A percentile compares a stretch with the other conserved stretches of the same genome.
Conservation (phyloP, 2,329 filamentous ascomycete species). For the Trichoderma sp. region DNA sequence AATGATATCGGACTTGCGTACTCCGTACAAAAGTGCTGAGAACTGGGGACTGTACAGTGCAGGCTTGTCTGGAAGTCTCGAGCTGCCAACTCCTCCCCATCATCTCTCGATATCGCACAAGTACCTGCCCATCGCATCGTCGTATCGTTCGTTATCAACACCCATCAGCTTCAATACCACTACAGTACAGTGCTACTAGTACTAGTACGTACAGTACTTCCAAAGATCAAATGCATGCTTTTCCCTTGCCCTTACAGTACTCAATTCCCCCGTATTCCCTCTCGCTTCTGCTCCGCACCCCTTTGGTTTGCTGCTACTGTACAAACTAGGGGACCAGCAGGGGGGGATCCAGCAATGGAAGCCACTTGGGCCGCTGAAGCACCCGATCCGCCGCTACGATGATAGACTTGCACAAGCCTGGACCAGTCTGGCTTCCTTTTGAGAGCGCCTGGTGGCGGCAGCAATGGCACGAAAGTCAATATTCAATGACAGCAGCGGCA, state of each 20-base stretch:
- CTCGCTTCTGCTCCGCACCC: not conserved
- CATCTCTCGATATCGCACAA: not conserved
- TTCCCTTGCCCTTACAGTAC: too few species aligned
- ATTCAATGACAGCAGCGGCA: not conserved
- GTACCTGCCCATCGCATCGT: not conserved
- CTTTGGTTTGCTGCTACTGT: not conserved
- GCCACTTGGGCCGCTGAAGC: constrained; percentile 9
- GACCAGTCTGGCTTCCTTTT: not conserved
- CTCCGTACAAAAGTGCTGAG: too few species aligned
- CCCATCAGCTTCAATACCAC: not conserved
- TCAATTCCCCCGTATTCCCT: not conserved
- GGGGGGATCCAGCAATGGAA: constrained; percentile 4
- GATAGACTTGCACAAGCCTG: not conserved
- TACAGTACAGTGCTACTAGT: too few species aligned
- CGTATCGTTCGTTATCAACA: not conserved
- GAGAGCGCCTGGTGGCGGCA: not conserved
- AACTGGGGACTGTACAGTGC: too few species aligned
- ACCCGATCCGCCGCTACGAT: not conserved
- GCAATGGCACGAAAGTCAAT: not conserved
- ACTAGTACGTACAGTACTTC: too few species aligned
- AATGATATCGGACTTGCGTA: too few species aligned
- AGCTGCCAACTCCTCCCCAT: not conserved
- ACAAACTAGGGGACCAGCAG: constrained; percentile 9
- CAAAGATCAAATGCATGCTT: too few species aligned
- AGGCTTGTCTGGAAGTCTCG: not conserved